A percentile compares a stretch with the other conserved stretches of the same genome.
These are phyloP conservation scores for Lolium perenne DNA, from an alignment of 176 grass and related monocot genomes.

Conservation along the genomic window DNA sequence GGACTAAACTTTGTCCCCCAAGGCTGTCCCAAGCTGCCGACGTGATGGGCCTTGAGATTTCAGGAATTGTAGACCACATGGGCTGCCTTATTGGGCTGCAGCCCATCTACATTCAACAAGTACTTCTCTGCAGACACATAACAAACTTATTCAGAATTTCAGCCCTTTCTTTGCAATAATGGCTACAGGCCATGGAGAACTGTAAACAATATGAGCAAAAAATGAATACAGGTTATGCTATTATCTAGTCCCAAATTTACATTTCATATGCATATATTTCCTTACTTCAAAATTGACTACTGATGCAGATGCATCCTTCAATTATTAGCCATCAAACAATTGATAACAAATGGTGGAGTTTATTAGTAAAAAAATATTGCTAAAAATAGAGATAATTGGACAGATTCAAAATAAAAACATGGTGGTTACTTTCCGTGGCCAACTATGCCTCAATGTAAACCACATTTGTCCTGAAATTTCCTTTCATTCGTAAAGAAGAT, in stretches of 20 bases:
- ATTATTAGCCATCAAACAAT: neutral
- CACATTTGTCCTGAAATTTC: neutral
- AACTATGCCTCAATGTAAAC: neutral
- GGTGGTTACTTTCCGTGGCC: neutral
- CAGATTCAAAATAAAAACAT: neutral
- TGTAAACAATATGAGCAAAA: neutral
- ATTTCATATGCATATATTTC: neutral
- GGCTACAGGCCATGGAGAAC: neutral
- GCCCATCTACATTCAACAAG: no score
- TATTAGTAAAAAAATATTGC: neutral
- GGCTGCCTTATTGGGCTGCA: no score
- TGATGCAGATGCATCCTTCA: neutral
- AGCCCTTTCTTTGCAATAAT: neutral
- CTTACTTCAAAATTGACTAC: neutral
- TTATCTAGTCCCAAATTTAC: neutral
- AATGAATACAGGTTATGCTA: neutral
- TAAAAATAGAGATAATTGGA: neutral
- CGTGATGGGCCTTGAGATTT: no score
- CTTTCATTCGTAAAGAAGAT: neutral
- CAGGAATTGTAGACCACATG: no score
- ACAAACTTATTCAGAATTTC: neutral
- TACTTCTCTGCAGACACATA: neutral
- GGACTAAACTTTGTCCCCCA: no score
- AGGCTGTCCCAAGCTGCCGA: no score
- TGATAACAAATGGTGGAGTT: neutral